phyloP scores from a whole-genome alignment of 768 basidiomycete genomes.

The Auricularia sp. region DNA sequence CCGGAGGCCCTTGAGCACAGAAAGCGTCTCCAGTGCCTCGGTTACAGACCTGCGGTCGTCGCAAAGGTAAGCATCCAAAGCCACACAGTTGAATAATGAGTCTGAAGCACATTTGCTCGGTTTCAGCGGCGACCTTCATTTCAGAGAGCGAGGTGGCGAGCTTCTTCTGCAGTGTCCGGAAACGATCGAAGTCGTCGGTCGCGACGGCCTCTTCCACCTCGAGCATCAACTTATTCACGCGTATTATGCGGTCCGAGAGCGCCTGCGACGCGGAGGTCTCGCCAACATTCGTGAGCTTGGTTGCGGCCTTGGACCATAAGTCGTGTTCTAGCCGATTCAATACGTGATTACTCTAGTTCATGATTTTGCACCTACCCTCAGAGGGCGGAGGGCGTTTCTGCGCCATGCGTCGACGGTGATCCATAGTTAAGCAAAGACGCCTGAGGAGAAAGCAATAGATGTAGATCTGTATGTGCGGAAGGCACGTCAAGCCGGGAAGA shows the following conservation, averaged over 20 bases:
- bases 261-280: background rate
- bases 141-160: background rate
- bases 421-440: background rate
- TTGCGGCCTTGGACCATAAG: slow-evolving; percentile 62
- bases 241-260: background rate
- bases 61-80: too few relatives aligned
- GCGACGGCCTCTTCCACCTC: background rate
- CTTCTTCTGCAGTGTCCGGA: background rate
- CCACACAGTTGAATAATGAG: too few relatives aligned
- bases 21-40: background rate
- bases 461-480: slow-evolving; percentile 5
- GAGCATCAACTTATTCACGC: background rate
- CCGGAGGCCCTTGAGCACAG: background rate
- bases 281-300: slow-evolving; percentile 42
- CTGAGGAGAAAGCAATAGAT: slow-evolving; percentile 9
- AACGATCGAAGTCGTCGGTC: background rate
- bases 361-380: slow-evolving; percentile 47
- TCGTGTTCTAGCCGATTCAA: slow-evolving; percentile 46
- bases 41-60: background rate
- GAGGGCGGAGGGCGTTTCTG: slow-evolving; percentile 58
- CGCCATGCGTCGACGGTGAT: slow-evolving; percentile 48
- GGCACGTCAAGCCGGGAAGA: slow-evolving; percentile 9
- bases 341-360: background rate
- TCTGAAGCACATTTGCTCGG: background rate
- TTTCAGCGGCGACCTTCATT: background rate